Conservation (phyloP, 208 protist genomes). For the Trypanosoma caninum region DNA sequence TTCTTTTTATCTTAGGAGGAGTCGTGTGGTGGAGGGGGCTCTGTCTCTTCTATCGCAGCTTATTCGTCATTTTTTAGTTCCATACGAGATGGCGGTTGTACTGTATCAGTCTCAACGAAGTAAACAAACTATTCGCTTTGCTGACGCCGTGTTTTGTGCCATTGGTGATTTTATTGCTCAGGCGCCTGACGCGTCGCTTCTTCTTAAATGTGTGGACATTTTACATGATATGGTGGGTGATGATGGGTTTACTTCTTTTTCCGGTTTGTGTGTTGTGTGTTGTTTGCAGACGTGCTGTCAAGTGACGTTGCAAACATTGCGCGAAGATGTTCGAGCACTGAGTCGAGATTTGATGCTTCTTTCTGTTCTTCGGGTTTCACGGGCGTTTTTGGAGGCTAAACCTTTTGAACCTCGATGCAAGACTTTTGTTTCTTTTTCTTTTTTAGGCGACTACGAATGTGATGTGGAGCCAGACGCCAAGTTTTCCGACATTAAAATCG, state of each 20-base stretch:
- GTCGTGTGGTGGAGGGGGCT: constrained; percentile 36
- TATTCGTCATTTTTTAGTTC: constrained; percentile 26
- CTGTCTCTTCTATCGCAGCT: constrained; percentile 42
- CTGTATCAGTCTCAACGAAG: constrained; percentile 30
- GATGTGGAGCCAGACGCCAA: constrained; percentile 63
- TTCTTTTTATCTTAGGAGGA: constrained; percentile 48
- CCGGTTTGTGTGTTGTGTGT: constrained; percentile 32
- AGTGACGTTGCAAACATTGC: constrained; percentile 26
- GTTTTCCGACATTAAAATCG: constrained; percentile 41
- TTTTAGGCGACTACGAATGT: constrained; percentile 52
- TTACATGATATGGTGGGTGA: constrained; percentile 35
- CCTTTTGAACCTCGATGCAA: background rate
- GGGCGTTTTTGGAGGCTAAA: constrained; percentile 31
- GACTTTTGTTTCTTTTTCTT: constrained; percentile 50
- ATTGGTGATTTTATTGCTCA: constrained; percentile 36
- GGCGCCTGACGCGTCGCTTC: constrained; percentile 31
- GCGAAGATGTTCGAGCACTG: constrained; percentile 30
- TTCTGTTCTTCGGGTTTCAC: constrained; percentile 29
- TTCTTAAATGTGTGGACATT: constrained; percentile 40
- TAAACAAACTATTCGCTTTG: constrained; percentile 20
- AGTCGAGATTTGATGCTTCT: constrained; percentile 31
- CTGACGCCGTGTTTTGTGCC: constrained; percentile 38
- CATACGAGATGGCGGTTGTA: constrained; percentile 23
- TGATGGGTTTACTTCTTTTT: constrained; percentile 28
- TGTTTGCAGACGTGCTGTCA: constrained; percentile 49